A percentile compares a stretch with the other conserved stretches of the same genome.
Conservation (phyloP, 495 filamentous ascomycete genomes). For the Hypoxylon lienhwacheense region DNA sequence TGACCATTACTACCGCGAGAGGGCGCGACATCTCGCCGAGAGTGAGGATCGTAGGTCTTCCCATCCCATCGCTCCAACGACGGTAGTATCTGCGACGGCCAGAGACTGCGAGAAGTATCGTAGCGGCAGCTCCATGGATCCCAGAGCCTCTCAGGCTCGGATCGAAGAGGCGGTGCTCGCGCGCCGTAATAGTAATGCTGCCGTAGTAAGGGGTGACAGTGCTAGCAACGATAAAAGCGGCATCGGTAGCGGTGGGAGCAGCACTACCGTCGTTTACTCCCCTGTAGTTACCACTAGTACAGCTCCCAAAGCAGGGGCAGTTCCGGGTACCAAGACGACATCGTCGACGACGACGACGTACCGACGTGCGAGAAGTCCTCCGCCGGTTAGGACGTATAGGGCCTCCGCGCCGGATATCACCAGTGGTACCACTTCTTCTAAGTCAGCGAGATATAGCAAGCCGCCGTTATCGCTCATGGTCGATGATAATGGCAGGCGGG, state of each 20-base stretch:
- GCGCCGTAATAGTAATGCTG: no score
- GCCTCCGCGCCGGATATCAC: constrained; percentile 18
- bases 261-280: not conserved
- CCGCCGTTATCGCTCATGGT: not conserved
- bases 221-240: no score
- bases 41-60: no score
- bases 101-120: no score
- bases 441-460: not conserved
- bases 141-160: no score
- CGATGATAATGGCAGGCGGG: not conserved
- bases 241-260: no score
- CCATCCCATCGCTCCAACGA: no score
- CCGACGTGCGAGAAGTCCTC: constrained; percentile 14
- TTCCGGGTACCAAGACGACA: not conserved
- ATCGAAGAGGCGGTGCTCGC: no score
- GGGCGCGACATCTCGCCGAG: no score
- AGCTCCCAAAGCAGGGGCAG: not conserved
- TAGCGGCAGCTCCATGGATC: no score
- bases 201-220: no score
- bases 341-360: not conserved
- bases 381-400: not conserved
- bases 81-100: no score
- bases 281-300: not conserved
- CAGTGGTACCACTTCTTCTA: not conserved
- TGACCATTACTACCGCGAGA: not conserved